Conservation (phyloP, 306 rosid genomes). For the Vicia faba region DNA sequence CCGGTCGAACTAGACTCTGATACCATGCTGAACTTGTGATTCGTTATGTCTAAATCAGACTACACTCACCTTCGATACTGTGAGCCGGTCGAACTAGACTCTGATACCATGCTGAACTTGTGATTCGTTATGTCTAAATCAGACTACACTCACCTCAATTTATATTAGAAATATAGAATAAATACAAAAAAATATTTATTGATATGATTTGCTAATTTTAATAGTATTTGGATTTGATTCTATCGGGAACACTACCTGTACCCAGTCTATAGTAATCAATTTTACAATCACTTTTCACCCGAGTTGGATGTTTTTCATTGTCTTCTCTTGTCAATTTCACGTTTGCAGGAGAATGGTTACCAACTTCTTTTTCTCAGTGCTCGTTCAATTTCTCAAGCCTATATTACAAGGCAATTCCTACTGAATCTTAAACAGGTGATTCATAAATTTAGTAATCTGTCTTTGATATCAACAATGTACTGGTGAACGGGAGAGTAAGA, state of each 20-base stretch:
- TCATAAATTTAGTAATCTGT: conserved; percentile 32
- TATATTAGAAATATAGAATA: no score
- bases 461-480: conserved; percentile 33
- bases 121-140: no score
- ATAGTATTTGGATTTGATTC: no score
- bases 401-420: conserved; percentile 79
- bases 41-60: no score
- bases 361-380: conserved; percentile 96
- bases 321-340: conserved; percentile 30
- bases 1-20: no score
- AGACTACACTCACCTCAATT: no score
- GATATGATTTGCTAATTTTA: no score
- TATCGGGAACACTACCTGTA: neutral
- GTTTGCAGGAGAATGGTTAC: conserved; percentile 90
- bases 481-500: neutral
- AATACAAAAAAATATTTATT: no score
- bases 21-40: no score
- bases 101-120: no score
- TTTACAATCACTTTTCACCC: conserved; percentile 12
- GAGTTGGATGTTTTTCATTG: neutral
- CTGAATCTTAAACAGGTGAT: conserved; percentile 89
- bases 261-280: neutral
- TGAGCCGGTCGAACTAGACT: no score
- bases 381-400: conserved; percentile 95
- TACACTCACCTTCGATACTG: no score